Percentiles rank a stretch among this genome's conserved stretches.
phyloP scores from a whole-genome alignment of 257 asterid species.

The Rubia yunnanensis region DNA sequence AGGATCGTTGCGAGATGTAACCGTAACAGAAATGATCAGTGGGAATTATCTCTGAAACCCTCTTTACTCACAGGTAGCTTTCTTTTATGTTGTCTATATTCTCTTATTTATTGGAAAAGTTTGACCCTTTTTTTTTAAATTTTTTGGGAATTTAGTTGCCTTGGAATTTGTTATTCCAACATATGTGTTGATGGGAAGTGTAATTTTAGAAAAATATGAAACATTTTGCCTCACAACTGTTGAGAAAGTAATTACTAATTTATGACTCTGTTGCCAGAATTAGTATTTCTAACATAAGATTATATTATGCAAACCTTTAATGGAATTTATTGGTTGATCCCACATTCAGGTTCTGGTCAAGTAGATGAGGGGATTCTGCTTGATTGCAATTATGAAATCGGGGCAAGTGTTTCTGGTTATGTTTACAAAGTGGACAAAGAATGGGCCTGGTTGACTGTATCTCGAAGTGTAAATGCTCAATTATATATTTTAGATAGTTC shows the following conservation, averaged over 20 bases:
- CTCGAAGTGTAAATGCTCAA: constrained; percentile 69
- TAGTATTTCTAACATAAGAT: not conserved
- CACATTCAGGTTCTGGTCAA: constrained; percentile 43
- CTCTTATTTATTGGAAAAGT: not conserved
- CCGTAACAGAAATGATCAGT: constrained; percentile 38
- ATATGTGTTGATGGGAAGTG: not conserved
- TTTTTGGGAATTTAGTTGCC: not conserved
- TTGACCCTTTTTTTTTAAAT: too few relatives aligned
- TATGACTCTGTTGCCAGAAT: not conserved
- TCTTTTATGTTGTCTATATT: not conserved
- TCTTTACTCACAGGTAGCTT: constrained; percentile 55
- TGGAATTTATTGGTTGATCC: constrained; percentile 19
- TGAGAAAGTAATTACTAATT: not conserved
- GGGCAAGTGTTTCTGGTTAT: constrained; percentile 64
- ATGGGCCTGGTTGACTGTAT: constrained; percentile 70
- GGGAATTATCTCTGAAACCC: constrained; percentile 80
- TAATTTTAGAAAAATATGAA: too few relatives aligned
- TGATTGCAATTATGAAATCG: constrained; percentile 45
- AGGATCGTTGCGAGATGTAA: constrained; percentile 63
- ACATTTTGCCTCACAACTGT: too few relatives aligned
- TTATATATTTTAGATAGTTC: constrained; percentile 70
- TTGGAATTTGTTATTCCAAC: not conserved
- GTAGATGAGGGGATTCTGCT: constrained; percentile 19
- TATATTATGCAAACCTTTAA: not conserved
- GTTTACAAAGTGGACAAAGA: constrained; percentile 76